A percentile compares a stretch with the other conserved stretches of the same genome.
Conservation (phyloP, 768 basidiomycete genomes). For the Lepiota subincarnata region DNA sequence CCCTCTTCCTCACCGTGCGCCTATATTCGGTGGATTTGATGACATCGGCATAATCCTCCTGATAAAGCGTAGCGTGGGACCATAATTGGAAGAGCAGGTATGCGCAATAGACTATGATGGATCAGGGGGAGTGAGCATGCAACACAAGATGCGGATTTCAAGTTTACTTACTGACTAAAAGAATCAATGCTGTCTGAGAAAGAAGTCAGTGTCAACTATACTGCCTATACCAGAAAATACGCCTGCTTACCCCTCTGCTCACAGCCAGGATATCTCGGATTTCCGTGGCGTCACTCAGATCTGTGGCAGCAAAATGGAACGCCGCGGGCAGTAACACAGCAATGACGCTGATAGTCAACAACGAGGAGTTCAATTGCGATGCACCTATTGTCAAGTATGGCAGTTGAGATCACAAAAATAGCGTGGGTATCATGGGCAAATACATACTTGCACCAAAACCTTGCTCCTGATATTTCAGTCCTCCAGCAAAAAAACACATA, state of each 20-base stretch:
- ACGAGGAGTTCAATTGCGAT: conserved; percentile 69
- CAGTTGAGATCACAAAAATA: not conserved
- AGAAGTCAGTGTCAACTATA: not conserved
- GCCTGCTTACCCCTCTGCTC: conserved; percentile 64
- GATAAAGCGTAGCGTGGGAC: conserved; percentile 70
- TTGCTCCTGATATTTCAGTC: conserved; percentile 73
- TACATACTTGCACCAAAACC: conserved; percentile 69
- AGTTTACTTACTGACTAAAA: conserved; percentile 59
- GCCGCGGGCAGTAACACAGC: conserved; percentile 77
- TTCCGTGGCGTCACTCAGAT: conserved; percentile 25
- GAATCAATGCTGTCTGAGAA: conserved; percentile 64
- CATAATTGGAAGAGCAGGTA: conserved; percentile 79
- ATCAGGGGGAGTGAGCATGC: conserved; percentile 28
- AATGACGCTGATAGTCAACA: conserved; percentile 76
- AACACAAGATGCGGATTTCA: conserved; percentile 17
- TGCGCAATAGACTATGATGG: conserved; percentile 57
- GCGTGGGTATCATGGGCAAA: conserved; percentile 17
- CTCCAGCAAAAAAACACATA: conserved; percentile 90
- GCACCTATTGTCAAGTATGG: conserved; percentile 32
- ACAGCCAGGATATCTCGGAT: conserved; percentile 51
- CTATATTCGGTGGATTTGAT: conserved; percentile 32
- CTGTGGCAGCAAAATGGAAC: conserved; percentile 54
- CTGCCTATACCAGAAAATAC: not conserved
- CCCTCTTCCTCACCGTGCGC: conserved; percentile 25
- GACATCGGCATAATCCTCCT: conserved; percentile 38